Conservation (phyloP, 176 grass and related monocot genomes). For the Alopecurus myosuroides region DNA sequence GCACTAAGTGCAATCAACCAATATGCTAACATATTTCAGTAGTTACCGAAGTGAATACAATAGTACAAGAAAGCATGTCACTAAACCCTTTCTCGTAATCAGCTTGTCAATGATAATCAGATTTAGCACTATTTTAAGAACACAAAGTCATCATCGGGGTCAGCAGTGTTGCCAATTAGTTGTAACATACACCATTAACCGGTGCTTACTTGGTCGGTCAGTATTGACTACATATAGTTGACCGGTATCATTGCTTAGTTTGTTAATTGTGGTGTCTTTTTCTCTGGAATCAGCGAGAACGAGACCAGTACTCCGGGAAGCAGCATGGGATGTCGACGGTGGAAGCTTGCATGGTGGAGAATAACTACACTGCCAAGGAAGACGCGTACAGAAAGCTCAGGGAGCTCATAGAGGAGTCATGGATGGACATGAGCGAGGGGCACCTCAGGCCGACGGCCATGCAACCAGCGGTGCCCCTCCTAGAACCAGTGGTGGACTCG, state of each 20-base stretch:
- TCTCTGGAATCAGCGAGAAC: not conserved
- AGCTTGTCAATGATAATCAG: no score
- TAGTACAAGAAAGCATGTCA: no score
- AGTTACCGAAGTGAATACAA: no score
- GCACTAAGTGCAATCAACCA: no score
- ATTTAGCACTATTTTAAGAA: no score
- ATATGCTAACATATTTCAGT: no score
- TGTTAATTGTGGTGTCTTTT: not conserved
- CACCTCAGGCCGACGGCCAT: not conserved
- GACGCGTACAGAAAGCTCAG: not conserved
- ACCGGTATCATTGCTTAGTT: not conserved
- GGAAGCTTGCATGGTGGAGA: not conserved
- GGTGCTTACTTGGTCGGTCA: no score
- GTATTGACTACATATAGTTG: no score
- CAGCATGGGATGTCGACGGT: not conserved
- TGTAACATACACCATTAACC: no score
- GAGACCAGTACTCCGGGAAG: not conserved
- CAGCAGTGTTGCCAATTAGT: no score
- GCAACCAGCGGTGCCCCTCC: not conserved
- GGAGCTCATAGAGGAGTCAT: not conserved
- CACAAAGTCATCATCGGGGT: no score
- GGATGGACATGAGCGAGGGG: constrained; percentile 15
- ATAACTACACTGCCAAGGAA: not conserved
- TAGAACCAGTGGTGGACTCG: not conserved
- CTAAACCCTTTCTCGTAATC: no score